Evolutionary conservation across 1,284 basidiomycete species (phyloP), one percentile per base, ranked within the genome.

Genomic region (Psilocybe mexicana): DNA sequence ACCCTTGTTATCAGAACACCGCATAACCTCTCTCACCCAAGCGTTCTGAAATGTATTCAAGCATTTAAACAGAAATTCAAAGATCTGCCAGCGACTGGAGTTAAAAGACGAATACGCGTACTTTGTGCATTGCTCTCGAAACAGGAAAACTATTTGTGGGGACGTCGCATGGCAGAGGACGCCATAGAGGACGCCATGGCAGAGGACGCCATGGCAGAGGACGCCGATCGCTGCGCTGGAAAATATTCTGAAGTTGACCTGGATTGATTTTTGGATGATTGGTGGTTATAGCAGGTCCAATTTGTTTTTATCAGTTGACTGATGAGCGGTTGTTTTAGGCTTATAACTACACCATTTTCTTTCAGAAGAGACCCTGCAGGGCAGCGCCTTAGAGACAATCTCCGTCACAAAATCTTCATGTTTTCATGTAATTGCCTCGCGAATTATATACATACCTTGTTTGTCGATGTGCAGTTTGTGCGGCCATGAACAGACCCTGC

Each of bases 1-100:
- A 48, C 43, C 6, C 12, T 58, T 10, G 53, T 58, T 12, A 52
- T 58, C 33, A 42, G 47, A 58, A 45, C 50, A 43, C 14, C 11
- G 10, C 6, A 35, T 12, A 2, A 26, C 26, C 28, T 5, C n/a
- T 35, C 30, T 23, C 4, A 33, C 6, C 25, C 30, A 44, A 23
- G 18, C 28, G 6, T n/a, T 14, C 11, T 26, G 10, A 26, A 46
- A 24, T 46, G 44, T 28, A 46, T 46, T 24, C 12, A 6, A 3
- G n/a, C 11, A n/a, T 48, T 48, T 11, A 48, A 35, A 48, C 4
- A 35, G 5, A 28, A 12, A 35, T 35, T 33, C 28, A 23, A 48
- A n/a, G 35, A 11, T 14, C 30, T 48, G 12, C n/a, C 46, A 5
- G 28, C 1, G n/a, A 2, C 28, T 35, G 18, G 24, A 35, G 18